Conservation (phyloP, 345 rosid species). For the Brassica rapa region DNA sequence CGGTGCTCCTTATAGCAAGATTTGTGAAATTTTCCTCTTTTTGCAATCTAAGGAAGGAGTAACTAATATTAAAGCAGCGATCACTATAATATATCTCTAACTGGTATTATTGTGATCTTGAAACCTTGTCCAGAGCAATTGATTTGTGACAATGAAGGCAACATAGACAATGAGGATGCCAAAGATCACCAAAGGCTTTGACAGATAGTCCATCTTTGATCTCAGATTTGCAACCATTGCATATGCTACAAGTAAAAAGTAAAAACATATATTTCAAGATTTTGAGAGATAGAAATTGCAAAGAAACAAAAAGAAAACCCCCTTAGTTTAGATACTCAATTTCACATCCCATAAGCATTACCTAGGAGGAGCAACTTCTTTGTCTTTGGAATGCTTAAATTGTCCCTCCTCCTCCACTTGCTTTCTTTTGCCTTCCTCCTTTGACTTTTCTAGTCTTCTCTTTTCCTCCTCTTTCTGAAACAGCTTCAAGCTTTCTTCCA, state of each 20-base stretch:
- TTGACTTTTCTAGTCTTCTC: constrained; percentile 6
- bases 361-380: constrained; percentile 19
- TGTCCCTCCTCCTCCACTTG: constrained; percentile 23
- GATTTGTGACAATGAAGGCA: constrained; percentile 63
- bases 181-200: constrained; percentile 60
- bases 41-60: constrained; percentile 5
- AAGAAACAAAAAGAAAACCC: neutral
- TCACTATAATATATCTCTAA: neutral
- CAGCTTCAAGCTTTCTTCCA: neutral
- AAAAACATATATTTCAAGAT: neutral
- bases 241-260: constrained; percentile 45
- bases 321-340: neutral
- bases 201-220: constrained; percentile 57
- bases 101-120: neutral
- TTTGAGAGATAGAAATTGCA: neutral
- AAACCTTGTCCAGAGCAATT: constrained; percentile 71
- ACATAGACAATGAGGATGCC: constrained; percentile 72
- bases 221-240: constrained; percentile 58
- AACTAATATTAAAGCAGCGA: neutral
- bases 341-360: neutral
- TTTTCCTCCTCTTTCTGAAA: neutral
- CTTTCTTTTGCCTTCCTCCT: constrained; percentile 33
- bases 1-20: constrained; percentile 25
- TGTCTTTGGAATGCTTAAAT: neutral
- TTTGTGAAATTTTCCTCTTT: constrained; percentile 17